phyloP scores from a whole-genome alignment of 2,329 filamentous ascomycete species.

The Penicillium sp. region DNA sequence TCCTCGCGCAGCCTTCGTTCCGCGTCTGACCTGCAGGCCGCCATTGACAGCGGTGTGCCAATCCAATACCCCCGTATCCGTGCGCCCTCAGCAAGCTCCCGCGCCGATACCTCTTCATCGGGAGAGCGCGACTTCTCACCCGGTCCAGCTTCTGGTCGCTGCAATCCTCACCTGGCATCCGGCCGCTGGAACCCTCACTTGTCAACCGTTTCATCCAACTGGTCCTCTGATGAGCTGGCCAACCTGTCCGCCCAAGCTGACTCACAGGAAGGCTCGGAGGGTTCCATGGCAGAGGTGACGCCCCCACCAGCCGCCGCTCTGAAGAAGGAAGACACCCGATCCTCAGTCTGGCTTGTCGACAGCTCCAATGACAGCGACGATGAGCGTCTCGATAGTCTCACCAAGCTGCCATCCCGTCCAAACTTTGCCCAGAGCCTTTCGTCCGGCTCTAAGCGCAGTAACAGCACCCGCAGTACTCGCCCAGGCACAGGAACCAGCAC shows the following conservation, averaged over 20 bases:
- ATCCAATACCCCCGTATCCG: conserved; percentile 43
- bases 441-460: conserved; percentile 45
- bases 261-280: conserved; percentile 11
- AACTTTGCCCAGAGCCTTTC: conserved; percentile 40
- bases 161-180: conserved; percentile 21
- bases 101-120: conserved; percentile 36
- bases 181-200: conserved; percentile 45
- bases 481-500: conserved; percentile 49
- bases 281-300: conserved; percentile 22
- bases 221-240: conserved; percentile 37
- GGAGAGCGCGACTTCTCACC: conserved; percentile 33
- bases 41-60: conserved; percentile 37
- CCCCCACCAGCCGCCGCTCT: conserved; percentile 27
- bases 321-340: conserved; percentile 25
- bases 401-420: conserved; percentile 37
- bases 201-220: conserved; percentile 48
- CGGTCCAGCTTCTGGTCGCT: conserved; percentile 37
- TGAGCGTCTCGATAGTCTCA: conserved; percentile 39
- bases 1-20: conserved; percentile 36
- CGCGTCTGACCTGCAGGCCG: conserved; percentile 39
- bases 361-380: conserved; percentile 33
- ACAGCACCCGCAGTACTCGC: conserved; percentile 38
- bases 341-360: conserved; percentile 39
- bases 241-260: conserved; percentile 28
- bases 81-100: conserved; percentile 43